Base-by-base conservation (phyloP, 164 flowering plant genomes). In the Kalanchoe fedtschenkoi region DNA sequence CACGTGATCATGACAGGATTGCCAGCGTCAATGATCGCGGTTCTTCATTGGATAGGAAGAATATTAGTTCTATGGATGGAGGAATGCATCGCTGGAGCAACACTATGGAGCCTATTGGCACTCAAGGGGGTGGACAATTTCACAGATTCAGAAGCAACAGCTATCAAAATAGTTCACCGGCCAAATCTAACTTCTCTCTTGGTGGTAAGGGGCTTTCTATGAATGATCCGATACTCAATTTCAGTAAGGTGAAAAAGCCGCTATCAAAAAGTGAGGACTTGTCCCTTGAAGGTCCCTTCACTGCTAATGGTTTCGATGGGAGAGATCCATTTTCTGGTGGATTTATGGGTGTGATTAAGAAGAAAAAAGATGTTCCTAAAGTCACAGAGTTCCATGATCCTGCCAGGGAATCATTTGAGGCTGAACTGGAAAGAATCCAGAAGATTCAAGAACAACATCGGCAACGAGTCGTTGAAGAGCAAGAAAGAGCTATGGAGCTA, bases 391-490 rank as follows among this genome's bases (percentile, higher is more conserved):
- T 93, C 65, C 85, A 90, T 77, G 98, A 93, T 54, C 97, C 98
- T 70, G 89, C 81, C 17, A 75, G 98, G 69, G 97, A 93, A 72
- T 90, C 98, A 47, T 93, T 93, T 77, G 98, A 93, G 81, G 97
- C 97, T 60, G 98, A 93, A 70, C 91, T 93, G 60, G 98, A 93
- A 76, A 80, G 91, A 66, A 96, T 90, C 71, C 98, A 93, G 71
- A 81, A 74, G 76, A 78, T 90, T 77, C 97, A 93, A 71, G 97
- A 93, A 78, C 86, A 79, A 77, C 95, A 90, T 68, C 70, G 97
- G 41, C 91, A 81, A 68, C 76, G 85, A 43, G 65, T 81, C 24
- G 68, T 86, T 68, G 97, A 86, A 67, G 97, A 90, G 71, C 97
- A 88, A 70, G 91, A 84, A 69, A 81, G 85, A 67, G 97, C 87